These are phyloP conservation scores for Sicyos edulis DNA, from an alignment of 306 rosid species.

Conservation along the genomic window DNA sequence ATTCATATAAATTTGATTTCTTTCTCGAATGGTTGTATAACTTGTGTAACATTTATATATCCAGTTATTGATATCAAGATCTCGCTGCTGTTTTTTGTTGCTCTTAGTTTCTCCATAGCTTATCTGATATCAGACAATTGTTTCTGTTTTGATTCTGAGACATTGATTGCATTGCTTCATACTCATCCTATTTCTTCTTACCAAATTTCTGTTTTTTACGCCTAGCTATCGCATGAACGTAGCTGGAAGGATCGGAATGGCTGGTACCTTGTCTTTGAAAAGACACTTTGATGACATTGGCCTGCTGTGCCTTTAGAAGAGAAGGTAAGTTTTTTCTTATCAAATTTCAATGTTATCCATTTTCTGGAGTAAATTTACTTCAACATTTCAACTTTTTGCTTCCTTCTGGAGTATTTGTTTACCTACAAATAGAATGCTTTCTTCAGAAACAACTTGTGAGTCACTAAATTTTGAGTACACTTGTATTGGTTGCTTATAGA, in stretches of 20 bases:
- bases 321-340: constrained; percentile 11
- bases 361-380: not conserved
- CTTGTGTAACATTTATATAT: not conserved
- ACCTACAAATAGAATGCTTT: not conserved
- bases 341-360: not conserved
- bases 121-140: not conserved
- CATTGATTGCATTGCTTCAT: not conserved
- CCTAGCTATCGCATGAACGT: too few relatives aligned
- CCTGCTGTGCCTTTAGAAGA: not conserved
- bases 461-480: not conserved
- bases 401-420: not conserved
- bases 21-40: not conserved
- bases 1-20: not conserved
- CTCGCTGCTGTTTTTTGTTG: not conserved
- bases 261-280: not conserved
- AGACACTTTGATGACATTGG: not conserved
- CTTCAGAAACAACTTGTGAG: not conserved
- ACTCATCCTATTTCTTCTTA: not conserved
- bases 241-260: not conserved
- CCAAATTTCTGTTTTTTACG: not conserved
- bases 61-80: constrained; percentile 11
- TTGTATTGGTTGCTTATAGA: too few relatives aligned
- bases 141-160: not conserved
- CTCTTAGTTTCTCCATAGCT: not conserved
- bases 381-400: not conserved